Base-by-base conservation (phyloP, 208 protist species). In the Crithidia bombi region DNA sequence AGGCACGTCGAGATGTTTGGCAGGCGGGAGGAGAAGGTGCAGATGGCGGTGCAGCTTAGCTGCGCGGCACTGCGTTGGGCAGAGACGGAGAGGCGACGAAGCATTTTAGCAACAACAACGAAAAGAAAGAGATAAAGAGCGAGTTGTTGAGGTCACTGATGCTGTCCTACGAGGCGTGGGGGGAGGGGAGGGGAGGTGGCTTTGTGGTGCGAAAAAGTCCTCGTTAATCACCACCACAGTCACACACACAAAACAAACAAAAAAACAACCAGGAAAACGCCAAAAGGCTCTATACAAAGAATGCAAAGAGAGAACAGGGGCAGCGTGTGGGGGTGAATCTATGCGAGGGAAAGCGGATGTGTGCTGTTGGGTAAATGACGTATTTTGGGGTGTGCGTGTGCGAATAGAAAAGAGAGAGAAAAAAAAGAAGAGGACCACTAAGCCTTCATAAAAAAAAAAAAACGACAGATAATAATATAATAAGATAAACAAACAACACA, bases 401-500 rank as follows among this genome's bases (percentile, higher is more conserved):
- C 25, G 3, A 47, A 69, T 32, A 47, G 17, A 38, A 50, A 50
- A 35, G n/a, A n/a, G n/a, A 36, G 33, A 63, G 57, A 58, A 57
- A 61, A 19, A 54, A 46, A 35, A 73, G 52, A 33, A 69, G 63
- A 36, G 33, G 58, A 46, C 28, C 21, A 33, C n/a, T 55, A 51
- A 56, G 21, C 43, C 28, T 39, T 19, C 57, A 56, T 69, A 57
- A 54, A 64, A 62, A 25, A 33, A 61, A 56, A 50, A 17, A 67
- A 44, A 69, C 56, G 28, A 73, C 33, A 61, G 38, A 58, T 49
- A 73, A 65, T 23, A 78, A 67, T 56, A 46, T 46, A 72, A 69
- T 35, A 74, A 67, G 61, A 75, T 52, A 52, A 76, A 71, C 51
- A 69, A 56, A 65, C 35, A 51, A 70, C 9, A n/a, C n/a, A n/a